Evolutionary conservation across 2,329 filamentous ascomycete genomes (phyloP), one percentile per base, ranked within the genome.

Genomic region (Diaporthe helianthi): DNA sequence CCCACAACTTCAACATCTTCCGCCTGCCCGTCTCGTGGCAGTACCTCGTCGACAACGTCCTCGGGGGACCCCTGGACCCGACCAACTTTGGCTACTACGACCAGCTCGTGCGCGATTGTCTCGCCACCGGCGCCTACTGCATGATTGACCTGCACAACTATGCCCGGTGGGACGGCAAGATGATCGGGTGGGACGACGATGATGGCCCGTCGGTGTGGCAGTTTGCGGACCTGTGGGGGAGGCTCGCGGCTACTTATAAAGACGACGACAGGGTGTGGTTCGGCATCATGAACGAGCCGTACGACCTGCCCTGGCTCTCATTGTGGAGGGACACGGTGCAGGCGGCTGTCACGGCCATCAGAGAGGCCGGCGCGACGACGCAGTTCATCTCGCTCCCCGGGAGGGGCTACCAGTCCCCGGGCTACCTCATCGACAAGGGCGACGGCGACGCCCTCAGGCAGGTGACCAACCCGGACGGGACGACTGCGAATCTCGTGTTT

Each of bases 241-340:
- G 86, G 68, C 74, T 88, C 13, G 89, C 89, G 1, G 79, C 78
- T 0, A 86, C 87, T 73, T 91, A 90, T 77, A 82, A 80, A 22
- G 73, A 73, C 6, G 78, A 87, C 44, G 76, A 81, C 38, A 86
- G 85, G 69, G 78, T 91, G 38, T 81, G 84, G 8, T 89, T 91
- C 72, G 89, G 88, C 3, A 75, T 91, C 53, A 91, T 91, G 88
- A 91, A 91, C 77, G 89, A 88, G 78, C 89, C 89, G 2, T 87
- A 90, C 75, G 85, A 87, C 55, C 76, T 86, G 58, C 67, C 66
- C 8, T 83, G 88, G 73, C 82, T 89, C 74, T 77, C 76, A 29
- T 78, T 79, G 0, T 91, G 89, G 89, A 88, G 85, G 1, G 77
- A 81, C 5, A 87, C 86, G 0, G 85, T 87, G 61, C 89, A 92